Evolutionary conservation across 2,329 filamentous ascomycete species (phyloP).

Genomic region (Pseudomassariella vexata): DNA sequence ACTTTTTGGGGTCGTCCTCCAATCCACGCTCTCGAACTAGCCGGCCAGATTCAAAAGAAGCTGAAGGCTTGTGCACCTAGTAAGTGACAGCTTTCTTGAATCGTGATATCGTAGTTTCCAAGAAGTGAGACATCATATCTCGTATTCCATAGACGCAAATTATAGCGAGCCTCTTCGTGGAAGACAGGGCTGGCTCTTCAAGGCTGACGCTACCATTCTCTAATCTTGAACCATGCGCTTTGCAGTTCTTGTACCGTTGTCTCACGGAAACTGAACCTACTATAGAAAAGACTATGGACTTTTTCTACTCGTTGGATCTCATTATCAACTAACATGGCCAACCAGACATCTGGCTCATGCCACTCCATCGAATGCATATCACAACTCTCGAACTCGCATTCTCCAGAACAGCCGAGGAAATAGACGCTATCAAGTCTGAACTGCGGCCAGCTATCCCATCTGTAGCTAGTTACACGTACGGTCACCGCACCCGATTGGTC

Average conservation of each 20-base stretch:
- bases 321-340: neutral
- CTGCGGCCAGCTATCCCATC: constrained; percentile 51
- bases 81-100: constrained; percentile 47
- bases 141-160: too few relatives aligned
- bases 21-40: constrained; percentile 60
- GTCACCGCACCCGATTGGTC: constrained; percentile 67
- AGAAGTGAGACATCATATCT: neutral
- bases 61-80: constrained; percentile 62
- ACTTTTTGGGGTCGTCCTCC: constrained; percentile 87
- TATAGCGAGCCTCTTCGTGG: too few relatives aligned
- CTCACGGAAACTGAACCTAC: too few relatives aligned
- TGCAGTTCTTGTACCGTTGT: too few relatives aligned
- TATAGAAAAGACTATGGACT: too few relatives aligned
- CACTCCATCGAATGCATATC: constrained; percentile 70
- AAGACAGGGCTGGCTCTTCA: too few relatives aligned
- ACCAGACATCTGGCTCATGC: constrained; percentile 84
- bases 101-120: too few relatives aligned
- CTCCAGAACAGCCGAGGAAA: constrained; percentile 64
- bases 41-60: constrained; percentile 62
- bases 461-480: constrained; percentile 61
- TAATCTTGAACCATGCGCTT: too few relatives aligned
- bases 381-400: constrained; percentile 83
- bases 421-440: constrained; percentile 53
- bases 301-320: too few relatives aligned
- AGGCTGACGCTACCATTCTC: too few relatives aligned